phyloP scores from a whole-genome alignment of 2,329 filamentous ascomycete species.

The Diplodia corticola region DNA sequence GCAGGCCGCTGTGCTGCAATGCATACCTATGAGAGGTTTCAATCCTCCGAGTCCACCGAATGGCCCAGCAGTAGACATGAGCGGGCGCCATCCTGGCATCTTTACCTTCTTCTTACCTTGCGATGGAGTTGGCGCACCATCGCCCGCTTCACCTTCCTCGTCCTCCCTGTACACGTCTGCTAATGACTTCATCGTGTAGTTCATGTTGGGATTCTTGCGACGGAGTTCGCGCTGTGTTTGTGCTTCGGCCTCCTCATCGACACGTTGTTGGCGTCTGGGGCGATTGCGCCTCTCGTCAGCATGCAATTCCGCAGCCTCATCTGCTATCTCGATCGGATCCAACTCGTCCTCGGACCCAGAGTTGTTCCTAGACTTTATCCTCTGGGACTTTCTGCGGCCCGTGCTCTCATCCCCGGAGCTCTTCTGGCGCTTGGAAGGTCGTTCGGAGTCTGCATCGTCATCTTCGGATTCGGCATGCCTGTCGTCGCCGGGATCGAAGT shows the following conservation, averaged over 20 bases:
- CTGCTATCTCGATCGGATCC: conserved; percentile 51
- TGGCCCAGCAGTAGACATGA: conserved; percentile 81
- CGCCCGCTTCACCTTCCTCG: conserved; percentile 70
- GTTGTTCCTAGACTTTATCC: conserved; percentile 48
- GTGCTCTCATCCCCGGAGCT: conserved; percentile 30
- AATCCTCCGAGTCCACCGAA: conserved; percentile 83
- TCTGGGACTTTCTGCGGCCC: background rate
- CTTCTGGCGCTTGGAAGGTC: conserved; percentile 44
- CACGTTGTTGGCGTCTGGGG: conserved; percentile 34
- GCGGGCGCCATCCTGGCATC: conserved; percentile 66
- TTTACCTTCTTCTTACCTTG: conserved; percentile 66
- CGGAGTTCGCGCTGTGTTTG: conserved; percentile 57
- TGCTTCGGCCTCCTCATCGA: conserved; percentile 46
- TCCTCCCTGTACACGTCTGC: conserved; percentile 68
- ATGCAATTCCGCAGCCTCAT: conserved; percentile 60
- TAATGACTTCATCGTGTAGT: conserved; percentile 78
- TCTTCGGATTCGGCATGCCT: conserved; percentile 55
- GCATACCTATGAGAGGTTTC: conserved; percentile 70
- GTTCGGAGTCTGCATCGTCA: conserved; percentile 54
- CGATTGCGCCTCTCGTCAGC: conserved; percentile 50
- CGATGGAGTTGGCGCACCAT: conserved; percentile 66
- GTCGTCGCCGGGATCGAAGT: conserved; percentile 60
- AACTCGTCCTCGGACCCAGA: conserved; percentile 42
- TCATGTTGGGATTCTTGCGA: conserved; percentile 70
- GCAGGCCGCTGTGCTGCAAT: background rate